These are phyloP conservation scores for Trichoderma sp. DNA, from an alignment of 2,329 filamentous ascomycete genomes.

Conservation along the genomic window DNA sequence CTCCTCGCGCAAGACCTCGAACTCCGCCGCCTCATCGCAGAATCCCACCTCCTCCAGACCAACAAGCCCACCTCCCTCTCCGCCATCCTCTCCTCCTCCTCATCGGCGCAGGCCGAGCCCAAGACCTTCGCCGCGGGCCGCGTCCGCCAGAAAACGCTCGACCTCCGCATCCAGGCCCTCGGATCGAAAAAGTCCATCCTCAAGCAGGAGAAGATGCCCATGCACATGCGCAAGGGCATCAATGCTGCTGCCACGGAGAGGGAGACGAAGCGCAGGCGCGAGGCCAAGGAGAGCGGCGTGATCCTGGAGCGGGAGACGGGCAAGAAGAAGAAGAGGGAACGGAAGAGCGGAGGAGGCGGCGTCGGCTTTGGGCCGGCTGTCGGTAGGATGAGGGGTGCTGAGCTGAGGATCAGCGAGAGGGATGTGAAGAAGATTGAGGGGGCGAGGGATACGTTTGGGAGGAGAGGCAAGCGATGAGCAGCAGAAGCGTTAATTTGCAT, in stretches of 20 bases:
- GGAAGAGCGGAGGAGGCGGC: constrained; percentile 48
- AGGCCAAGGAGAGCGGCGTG: constrained; percentile 88
- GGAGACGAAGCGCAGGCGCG: constrained; percentile 71
- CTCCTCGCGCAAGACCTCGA: constrained; percentile 91
- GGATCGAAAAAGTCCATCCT: constrained; percentile 77
- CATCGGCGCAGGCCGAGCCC: constrained; percentile 39
- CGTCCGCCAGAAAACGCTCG: constrained; percentile 77
- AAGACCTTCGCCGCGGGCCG: constrained; percentile 61
- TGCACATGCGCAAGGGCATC: constrained; percentile 85
- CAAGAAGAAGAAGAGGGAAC: constrained; percentile 48
- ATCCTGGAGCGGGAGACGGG: constrained; percentile 68
- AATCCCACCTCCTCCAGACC: constrained; percentile 77
- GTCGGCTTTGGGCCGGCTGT: constrained; percentile 76
- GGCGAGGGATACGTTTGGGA: constrained; percentile 47
- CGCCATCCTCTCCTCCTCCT: constrained; percentile 46
- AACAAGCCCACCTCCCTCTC: constrained; percentile 52
- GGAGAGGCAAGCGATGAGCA: constrained; percentile 39
- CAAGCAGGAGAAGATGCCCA: constrained; percentile 84
- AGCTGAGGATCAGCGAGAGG: constrained; percentile 73
- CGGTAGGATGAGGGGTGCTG: constrained; percentile 78
- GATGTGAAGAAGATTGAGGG: constrained; percentile 75
- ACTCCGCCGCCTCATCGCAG: constrained; percentile 83
- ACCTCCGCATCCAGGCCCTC: constrained; percentile 79
- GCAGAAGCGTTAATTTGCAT: neutral
- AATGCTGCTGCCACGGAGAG: constrained; percentile 62